A percentile compares a stretch with the other conserved stretches of the same genome.
phyloP scores from a whole-genome alignment of 306 rosid genomes.

The Begonia loranthoides region DNA sequence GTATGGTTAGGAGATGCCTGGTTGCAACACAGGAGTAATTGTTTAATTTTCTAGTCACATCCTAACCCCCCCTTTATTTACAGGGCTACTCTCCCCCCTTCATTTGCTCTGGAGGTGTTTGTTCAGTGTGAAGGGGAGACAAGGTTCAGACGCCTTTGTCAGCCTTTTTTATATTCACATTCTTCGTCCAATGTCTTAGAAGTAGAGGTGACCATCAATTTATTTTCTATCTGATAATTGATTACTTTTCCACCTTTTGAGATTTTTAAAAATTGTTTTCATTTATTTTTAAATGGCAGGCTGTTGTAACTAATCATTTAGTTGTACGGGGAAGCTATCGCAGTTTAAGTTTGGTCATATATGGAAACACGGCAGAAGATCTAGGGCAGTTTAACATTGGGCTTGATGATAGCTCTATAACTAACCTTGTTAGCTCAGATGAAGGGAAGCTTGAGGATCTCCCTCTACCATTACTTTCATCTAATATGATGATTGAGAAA shows the following conservation, averaged over 20 bases:
- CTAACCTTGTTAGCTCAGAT: slow-evolving; percentile 69
- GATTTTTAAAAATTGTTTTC: background rate
- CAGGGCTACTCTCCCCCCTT: slow-evolving; percentile 98
- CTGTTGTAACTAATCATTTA: slow-evolving; percentile 87
- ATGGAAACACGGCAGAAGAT: slow-evolving; percentile 96
- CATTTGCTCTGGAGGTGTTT: slow-evolving; percentile 93
- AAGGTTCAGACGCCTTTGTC: slow-evolving; percentile 96
- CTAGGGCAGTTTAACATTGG: slow-evolving; percentile 95
- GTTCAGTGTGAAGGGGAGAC: slow-evolving; percentile 98
- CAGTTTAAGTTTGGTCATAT: slow-evolving; percentile 83
- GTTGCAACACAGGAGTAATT: too few species aligned
- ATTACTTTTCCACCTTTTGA: too few species aligned
- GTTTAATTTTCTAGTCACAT: too few species aligned
- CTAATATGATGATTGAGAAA: slow-evolving; percentile 42
- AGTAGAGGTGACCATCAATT: slow-evolving; percentile 53
- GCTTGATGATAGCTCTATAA: slow-evolving; percentile 73
- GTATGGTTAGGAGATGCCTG: too few species aligned
- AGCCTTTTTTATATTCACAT: slow-evolving; percentile 92
- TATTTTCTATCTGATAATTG: too few species aligned
- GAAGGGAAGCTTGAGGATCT: slow-evolving; percentile 90
- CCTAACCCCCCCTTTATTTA: slow-evolving; percentile 1
- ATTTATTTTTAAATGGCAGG: slow-evolving; percentile 33
- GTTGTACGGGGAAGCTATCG: slow-evolving; percentile 98
- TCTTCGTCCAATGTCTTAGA: slow-evolving; percentile 94
- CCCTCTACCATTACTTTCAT: slow-evolving; percentile 68